Percentiles rank a stretch among this genome's conserved stretches.
Evolutionary conservation across 305 asterid genomes (phyloP).

Genomic region (Fraxinus greggii): DNA sequence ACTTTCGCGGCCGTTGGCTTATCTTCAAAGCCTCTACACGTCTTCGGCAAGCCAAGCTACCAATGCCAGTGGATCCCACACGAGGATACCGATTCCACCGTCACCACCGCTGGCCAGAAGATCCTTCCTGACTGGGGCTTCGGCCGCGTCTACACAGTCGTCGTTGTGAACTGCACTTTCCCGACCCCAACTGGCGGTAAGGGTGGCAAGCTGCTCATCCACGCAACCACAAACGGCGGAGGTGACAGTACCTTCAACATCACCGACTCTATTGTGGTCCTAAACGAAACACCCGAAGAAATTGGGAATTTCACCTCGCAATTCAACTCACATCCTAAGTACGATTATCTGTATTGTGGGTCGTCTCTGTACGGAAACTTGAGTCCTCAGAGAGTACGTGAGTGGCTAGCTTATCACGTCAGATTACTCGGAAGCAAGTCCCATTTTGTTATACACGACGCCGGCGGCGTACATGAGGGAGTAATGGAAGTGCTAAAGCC

Average conservation of each 20-base stretch:
- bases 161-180: constrained; percentile 74
- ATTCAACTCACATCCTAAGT: constrained; percentile 35
- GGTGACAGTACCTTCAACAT: constrained; percentile 32
- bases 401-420: constrained; percentile 78
- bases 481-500: constrained; percentile 64
- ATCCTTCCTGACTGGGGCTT: constrained; percentile 86
- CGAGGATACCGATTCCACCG: constrained; percentile 10
- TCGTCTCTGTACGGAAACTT: constrained; percentile 64
- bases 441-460: constrained; percentile 82
- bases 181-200: constrained; percentile 29
- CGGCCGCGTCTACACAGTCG: constrained; percentile 79
- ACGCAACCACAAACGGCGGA: constrained; percentile 52
- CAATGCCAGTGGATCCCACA: constrained; percentile 60
- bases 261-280: constrained; percentile 51
- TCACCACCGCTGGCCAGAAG: constrained; percentile 42
- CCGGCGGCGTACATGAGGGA: constrained; percentile 70
- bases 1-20: constrained; percentile 66
- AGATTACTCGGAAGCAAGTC: constrained; percentile 58
- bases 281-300: constrained; percentile 37
- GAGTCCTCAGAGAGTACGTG: constrained; percentile 71
- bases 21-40: constrained; percentile 68
- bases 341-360: constrained; percentile 70
- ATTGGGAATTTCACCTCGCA: constrained; percentile 29
- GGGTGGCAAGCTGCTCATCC: constrained; percentile 55
- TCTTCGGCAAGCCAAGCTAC: constrained; percentile 59